A percentile compares a stretch with the other conserved stretches of the same genome.
Evolutionary conservation across 2,329 filamentous ascomycete genomes (phyloP).

Genomic region (Phialophora tarda): DNA sequence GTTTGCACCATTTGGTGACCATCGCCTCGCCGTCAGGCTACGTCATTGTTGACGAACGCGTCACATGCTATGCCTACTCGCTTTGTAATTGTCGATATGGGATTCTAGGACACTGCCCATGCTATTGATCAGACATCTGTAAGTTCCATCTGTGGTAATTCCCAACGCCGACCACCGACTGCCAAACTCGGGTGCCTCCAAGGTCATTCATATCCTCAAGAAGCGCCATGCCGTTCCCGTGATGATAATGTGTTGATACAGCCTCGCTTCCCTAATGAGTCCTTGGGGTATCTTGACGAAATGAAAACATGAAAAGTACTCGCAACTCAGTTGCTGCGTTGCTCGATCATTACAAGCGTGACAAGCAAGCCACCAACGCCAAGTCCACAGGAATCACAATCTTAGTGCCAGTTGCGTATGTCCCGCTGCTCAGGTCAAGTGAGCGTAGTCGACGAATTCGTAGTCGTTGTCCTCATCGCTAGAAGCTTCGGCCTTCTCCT

Average conservation of each 20-base stretch:
- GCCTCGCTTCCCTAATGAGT: constrained; percentile 40
- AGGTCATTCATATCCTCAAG: constrained; percentile 69
- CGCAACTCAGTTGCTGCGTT: constrained; percentile 15
- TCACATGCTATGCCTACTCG: constrained; percentile 28
- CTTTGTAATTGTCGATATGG: not conserved
- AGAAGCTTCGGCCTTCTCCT: constrained; percentile 46
- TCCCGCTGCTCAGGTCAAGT: constrained; percentile 34
- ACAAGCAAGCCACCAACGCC: constrained; percentile 19
- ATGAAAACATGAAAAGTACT: constrained; percentile 21
- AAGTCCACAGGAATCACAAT: not conserved
- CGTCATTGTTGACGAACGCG: constrained; percentile 33
- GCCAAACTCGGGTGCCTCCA: constrained; percentile 23
- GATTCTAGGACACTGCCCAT: constrained; percentile 3
- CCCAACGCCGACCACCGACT: constrained; percentile 13
- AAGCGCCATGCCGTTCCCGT: constrained; percentile 34
- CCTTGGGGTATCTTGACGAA: constrained; percentile 38
- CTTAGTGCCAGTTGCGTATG: not conserved
- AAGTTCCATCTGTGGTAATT: not conserved
- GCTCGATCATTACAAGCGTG: constrained; percentile 16
- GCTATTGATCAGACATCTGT: not conserved
- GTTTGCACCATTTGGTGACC: constrained; percentile 21
- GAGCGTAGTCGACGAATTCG: constrained; percentile 48
- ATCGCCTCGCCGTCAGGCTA: constrained; percentile 16
- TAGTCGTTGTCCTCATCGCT: constrained; percentile 50
- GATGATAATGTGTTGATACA: constrained; percentile 29